Conservation (phyloP, 495 filamentous ascomycete species). For the Neurospora africana region DNA sequence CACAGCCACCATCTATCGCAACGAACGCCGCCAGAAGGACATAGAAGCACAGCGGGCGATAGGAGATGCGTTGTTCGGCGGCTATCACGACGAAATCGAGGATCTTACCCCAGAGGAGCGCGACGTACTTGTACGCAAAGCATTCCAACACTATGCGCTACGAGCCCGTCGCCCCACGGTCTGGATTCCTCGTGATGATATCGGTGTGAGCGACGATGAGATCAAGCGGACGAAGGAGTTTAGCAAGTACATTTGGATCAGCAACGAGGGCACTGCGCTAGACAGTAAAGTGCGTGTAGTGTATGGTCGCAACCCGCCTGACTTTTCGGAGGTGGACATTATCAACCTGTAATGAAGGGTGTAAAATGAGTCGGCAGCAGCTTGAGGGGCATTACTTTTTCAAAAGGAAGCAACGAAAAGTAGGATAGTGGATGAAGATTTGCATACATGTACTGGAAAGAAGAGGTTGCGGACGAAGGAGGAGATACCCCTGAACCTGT, state of each 20-base stretch:
- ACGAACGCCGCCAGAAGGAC: slow-evolving; percentile 33
- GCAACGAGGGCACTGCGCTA: slow-evolving; percentile 79
- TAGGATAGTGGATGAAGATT: background rate
- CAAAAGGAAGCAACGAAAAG: background rate
- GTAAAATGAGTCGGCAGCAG: background rate
- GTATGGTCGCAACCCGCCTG: slow-evolving; percentile 79
- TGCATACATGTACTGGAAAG: background rate
- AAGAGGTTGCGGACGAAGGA: background rate
- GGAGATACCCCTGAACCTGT: background rate
- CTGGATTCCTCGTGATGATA: slow-evolving; percentile 88
- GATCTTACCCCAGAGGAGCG: slow-evolving; percentile 87
- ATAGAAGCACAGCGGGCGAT: slow-evolving; percentile 61
- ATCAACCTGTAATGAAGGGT: slow-evolving; percentile 56
- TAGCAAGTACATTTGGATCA: slow-evolving; percentile 82
- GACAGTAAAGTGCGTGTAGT: slow-evolving; percentile 78
- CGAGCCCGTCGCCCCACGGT: slow-evolving; percentile 77
- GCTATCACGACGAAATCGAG: slow-evolving; percentile 84
- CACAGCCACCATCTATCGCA: slow-evolving; percentile 29
- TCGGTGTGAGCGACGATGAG: slow-evolving; percentile 89
- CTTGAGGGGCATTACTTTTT: background rate
- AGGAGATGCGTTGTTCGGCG: slow-evolving; percentile 73
- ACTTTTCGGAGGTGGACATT: slow-evolving; percentile 84
- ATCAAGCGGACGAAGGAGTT: slow-evolving; percentile 65
- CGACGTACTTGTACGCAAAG: slow-evolving; percentile 73
- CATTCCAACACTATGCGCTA: slow-evolving; percentile 85